Evolutionary conservation across 805 yeast species (phyloP), one percentile per base, ranked within the genome.

Genomic region (Schwanniomyces pseudopolymorphus): DNA sequence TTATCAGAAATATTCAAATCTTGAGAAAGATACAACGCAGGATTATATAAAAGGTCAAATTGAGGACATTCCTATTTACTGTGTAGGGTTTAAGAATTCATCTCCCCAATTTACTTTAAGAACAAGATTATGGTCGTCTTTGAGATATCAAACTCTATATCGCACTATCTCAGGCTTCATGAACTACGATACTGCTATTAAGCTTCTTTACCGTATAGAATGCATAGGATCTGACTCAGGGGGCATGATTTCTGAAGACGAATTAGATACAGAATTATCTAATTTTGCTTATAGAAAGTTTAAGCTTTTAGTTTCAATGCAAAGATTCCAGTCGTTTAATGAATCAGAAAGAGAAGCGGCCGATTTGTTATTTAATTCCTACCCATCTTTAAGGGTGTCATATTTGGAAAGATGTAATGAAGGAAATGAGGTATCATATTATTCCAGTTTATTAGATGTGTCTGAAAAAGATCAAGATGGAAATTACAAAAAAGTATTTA

Each of bases 111-210:
- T 77, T 53, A 76, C 81, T 2, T 60, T 85, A 51, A 70, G 95
- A 61, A 89, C 96, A 0, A 74, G 96, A 58, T 76, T 89, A 2
- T 89, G 97, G 97, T 87, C 96, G 0, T 87, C 96, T 0, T 66
- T 87, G 44, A 74, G 96, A 57, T 80, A 88, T 2, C 97, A 89
- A 59, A 89, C 96, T 0, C 70, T 89, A 44, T 90, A 84, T 58
- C 71, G 96, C 33, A 89, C 97, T 0, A 74, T 88, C 2, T 80
- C 91, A 0, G 96, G 97, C 0, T 89, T 90, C 58, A 80, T 80
- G 80, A 89, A 89, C 60, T 89, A 89, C 59, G 71, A 79, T 11
- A 76, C 77, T 31, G 96, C 96, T 0, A 76, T 90, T 25, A 83
- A 83, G 52, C 67, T 89, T 21, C 70, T 89, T 5, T 81, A 82